These are phyloP conservation scores for Ophiostoma ips DNA, from an alignment of 2,329 filamentous ascomycete genomes.

Conservation along the genomic window DNA sequence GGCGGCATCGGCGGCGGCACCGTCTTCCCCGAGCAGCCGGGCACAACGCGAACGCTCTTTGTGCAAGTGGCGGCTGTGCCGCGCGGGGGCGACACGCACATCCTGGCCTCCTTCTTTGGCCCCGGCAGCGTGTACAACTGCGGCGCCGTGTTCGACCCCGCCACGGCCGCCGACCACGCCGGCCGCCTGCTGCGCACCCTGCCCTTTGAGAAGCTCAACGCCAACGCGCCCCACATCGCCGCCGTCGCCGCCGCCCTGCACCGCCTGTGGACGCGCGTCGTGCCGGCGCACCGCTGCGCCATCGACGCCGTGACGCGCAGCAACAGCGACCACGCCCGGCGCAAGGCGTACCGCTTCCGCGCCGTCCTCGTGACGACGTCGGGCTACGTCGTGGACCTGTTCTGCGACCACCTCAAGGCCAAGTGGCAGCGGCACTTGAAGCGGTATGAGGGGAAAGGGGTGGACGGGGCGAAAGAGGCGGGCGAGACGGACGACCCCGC, in stretches of 20 bases:
- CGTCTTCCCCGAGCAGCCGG: constrained; percentile 4
- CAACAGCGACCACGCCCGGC: constrained; percentile 9
- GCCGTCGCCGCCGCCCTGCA: constrained; percentile 6
- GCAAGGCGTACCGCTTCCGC: constrained; percentile 9
- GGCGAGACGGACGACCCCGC: no score
- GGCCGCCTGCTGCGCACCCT: background rate
- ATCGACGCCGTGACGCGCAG: constrained; percentile 3
- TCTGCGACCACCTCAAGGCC: background rate
- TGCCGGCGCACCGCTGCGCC: constrained; percentile 5
- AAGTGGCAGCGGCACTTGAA: background rate
- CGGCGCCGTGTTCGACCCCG: background rate
- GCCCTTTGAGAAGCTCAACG: constrained; percentile 1
- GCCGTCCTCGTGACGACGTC: constrained; percentile 2
- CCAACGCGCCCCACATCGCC: constrained; percentile 1
- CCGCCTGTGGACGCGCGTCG: background rate
- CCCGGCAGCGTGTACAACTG: background rate
- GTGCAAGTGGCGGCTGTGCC: constrained; percentile 1
- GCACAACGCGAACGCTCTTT: constrained; percentile 9
- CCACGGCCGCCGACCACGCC: background rate
- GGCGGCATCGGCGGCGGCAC: background rate
- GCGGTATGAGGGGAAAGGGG: background rate
- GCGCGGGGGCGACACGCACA: background rate
- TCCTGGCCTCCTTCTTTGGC: constrained; percentile 3
- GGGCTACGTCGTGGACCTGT: constrained; percentile 4
- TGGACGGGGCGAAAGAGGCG: background rate